These are phyloP conservation scores for Pythium monospermum DNA, from an alignment of 352 stramenopile species.

Conservation along the genomic window DNA sequence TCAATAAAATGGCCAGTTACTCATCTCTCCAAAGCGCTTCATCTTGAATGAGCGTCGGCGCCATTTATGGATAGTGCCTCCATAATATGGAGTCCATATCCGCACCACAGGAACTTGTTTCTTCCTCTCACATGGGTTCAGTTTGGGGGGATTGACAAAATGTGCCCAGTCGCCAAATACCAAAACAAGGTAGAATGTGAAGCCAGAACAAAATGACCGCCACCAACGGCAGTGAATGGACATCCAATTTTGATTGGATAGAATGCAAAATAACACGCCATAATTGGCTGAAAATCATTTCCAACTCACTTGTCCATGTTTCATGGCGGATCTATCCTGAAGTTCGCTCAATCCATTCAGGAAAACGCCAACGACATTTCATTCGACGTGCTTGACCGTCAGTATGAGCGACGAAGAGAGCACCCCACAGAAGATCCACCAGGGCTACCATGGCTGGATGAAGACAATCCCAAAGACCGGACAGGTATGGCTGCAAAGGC, in stretches of 20 bases:
- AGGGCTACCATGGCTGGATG: slow-evolving; percentile 85
- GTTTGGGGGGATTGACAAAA: not conserved
- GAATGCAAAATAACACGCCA: slow-evolving; percentile 1
- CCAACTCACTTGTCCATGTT: not conserved
- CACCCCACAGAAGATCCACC: slow-evolving; percentile 60
- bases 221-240: too few species aligned
- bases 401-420: slow-evolving; percentile 53
- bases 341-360: slow-evolving; percentile 1
- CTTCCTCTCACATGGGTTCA: slow-evolving; percentile 4
- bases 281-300: slow-evolving; percentile 14
- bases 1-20: too few species aligned
- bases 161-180: too few species aligned
- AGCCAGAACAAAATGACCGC: too few species aligned
- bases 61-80: too few species aligned
- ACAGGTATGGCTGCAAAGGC: slow-evolving; percentile 29
- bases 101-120: too few species aligned
- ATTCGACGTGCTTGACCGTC: not conserved
- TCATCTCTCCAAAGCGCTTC: too few species aligned
- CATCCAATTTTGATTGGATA: slow-evolving; percentile 16
- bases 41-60: too few species aligned
- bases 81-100: too few species aligned
- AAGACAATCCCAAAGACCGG: slow-evolving; percentile 78
- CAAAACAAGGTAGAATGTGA: not conserved
- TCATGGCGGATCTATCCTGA: not conserved
- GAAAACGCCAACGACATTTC: too few species aligned